Evolutionary conservation across 148 eudicot genomes (phyloP), one percentile per base, ranked within the genome.

Genomic region (Chenopodium berlandieri): DNA sequence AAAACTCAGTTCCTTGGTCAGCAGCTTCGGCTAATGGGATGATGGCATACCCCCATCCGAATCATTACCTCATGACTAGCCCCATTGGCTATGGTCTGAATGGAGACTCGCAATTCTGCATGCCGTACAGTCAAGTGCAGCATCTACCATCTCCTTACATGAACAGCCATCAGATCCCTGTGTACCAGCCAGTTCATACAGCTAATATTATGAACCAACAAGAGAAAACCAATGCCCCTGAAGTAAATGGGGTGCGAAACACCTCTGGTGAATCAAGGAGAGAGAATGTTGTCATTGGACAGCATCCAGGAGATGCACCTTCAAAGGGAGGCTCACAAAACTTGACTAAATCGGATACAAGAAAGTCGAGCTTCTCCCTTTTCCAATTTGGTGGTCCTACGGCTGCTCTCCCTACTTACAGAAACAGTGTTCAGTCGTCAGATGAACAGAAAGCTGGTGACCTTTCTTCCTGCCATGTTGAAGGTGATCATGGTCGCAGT

Each of bases 331-430:
- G n/a, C 11, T 78, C 69, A 78, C 87, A 83, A 64, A 86, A 86
- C 46, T 30, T 81, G 67, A 79, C 80, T 4, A 83, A 87, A 71
- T 52, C 81, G 20, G 82, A 83, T 20, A 75, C 75, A 7, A 87
- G 80, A 60, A 87, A 86, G 84, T 75, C 87, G 4, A 91, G 97
- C 48, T 96, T 96, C 88, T 96, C 99, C 20, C 86, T 96, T 82
- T 96, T 96, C 86, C 94, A 94, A 80, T 92, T 91, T 88, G 93
- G 92, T 47, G 96, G 94, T 60, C 98, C 98, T 25, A 89, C 89
- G 71, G 95, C 92, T 56, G 17, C 62, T 82, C 89, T 88, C 75
- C 88, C 94, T 9, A 86, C 91, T 4, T 80, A 70, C 52, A 82
- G 88, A 73, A 70, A 84, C 19, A 83, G 83, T 79, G 66, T 85